Base-by-base conservation (phyloP, 2,329 filamentous ascomycete genomes). In the Aspergillus niger region DNA sequence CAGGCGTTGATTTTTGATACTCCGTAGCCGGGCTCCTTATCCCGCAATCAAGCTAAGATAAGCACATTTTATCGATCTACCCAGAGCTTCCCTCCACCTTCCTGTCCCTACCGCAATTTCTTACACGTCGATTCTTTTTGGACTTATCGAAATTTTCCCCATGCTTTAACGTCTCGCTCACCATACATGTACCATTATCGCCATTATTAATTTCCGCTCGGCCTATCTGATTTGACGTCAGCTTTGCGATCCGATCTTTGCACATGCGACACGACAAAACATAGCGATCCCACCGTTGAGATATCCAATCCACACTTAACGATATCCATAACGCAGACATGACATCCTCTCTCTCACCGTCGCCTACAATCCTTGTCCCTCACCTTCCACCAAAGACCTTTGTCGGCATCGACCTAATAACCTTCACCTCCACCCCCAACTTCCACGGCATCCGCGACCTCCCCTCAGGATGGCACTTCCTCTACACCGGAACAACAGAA, bases 381-480 rank as follows among this genome's bases (percentile, higher is more conserved):
- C 57, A 74, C 43, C 76, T 83, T 38, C 81, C 81, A 20, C 72
- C 79, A 3, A 78, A 77, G 64, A 79, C 80, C 13, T 71, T 83
- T 32, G 82, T 83, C 65, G 86, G 80, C 43, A 76, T 82, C 59
- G 79, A 83, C 65, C 76, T 83, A 20, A 80, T 88, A 53, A 85
- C 86, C 49, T 89, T 89, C 73, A 87, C 85, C 15, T 84, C 85
- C 3, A 85, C 85, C 10, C 78, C 84, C 10, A 82, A 83, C 55
- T 89, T 89, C 72, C 80, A 81, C 59, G 86, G 86, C 28, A 82
- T 89, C 66, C 85, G 83, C 63, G 81, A 85, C 64, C 67, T 89
- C 3, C 84, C 86, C 0, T 67, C 76, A 2, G 86, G 86, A 47
- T 80, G 83, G 69, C 86, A 89, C 69, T 88, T 89, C 65, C 73